Evolutionary conservation across 495 filamentous ascomycete genomes (phyloP), one percentile per base, ranked within the genome.

Genomic region (Daldinia loculata): DNA sequence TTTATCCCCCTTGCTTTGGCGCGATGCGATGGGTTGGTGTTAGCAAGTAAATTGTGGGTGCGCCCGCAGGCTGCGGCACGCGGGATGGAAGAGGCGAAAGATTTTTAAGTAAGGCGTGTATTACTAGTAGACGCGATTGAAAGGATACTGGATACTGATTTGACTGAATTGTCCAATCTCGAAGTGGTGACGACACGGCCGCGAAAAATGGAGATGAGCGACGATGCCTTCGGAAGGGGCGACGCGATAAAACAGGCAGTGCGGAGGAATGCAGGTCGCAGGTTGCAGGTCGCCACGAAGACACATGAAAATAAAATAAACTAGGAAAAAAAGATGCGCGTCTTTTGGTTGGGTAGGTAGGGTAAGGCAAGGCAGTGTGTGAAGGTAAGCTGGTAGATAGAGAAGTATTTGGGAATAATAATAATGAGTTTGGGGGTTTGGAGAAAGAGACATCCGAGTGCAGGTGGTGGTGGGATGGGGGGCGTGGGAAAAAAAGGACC

Each of bases 181-280:
- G 78, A 67, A 70, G 78, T 78, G 66, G 80, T 77, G 78, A 74
- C 77, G 79, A 82, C 80, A 73, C 51, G 77, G 80, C 58, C 80
- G 78, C 70, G 69, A 71, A 76, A 77, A 71, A 77, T 78, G 75
- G 75, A 76, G 74, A 76, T 63, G 41, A 53, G 67, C 74, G 74
- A 72, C 74, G 75, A 76, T 72, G 62, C 51, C 69, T 72, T 52
- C 61, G 67, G 45, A 71, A 69, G 50, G 61, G 70, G 65, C 60
- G 67, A 72, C 61, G 67, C 62, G 61, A 67, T 74, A 70, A 69
- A 56, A 70, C 60, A 76, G 53, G 64, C 27, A 57, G 66, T 22
- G 64, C 50, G 57, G 68, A 60, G 60, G 63, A 62, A 69, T 74
- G 74, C 69, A 62, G 69, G 61, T 67, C 61, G 32, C 9, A 12